Base-by-base conservation (phyloP, 345 rosid genomes). In the Camelina laxa region DNA sequence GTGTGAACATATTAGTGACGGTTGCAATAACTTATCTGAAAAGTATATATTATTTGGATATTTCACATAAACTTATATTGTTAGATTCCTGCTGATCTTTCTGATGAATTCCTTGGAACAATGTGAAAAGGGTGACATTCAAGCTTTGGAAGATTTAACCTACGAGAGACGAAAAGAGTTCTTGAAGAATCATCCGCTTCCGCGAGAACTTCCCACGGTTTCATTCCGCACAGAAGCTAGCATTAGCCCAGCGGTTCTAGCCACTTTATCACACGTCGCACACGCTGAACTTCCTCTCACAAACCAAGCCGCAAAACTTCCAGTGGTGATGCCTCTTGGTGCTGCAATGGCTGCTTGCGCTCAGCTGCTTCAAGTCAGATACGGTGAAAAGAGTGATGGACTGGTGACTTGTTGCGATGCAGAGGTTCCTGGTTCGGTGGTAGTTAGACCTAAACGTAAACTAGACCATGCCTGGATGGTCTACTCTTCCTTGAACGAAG, bases 301-400 rank as follows among this genome's bases (percentile, higher is more conserved):
- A 6, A 88, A 86, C 24, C 80, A 87, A 67, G 77, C 89, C 0
- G 53, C 98, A 5, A 87, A 87, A 78, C 85, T 95, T 22, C 98
- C 98, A 0, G 96, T 95, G 55, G 85, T 95, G 21, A 86, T 90
- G 73, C 99, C 96, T 20, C 89, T 95, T 1, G 91, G 96, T 60
- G 99, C 99, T 59, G 97, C 91, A 38, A 95, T 92, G 97, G 96
- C 99, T 64, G 97, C 99, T 20, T 95, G 99, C 36, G 99, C 98
- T 7, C 97, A 86, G 86, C 82, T 92, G 51, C 87, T 92, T 33
- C 93, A 88, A 62, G 78, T 84, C 50, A 83, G 98, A 82, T 92
- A 95, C 20, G 89, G 91, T 0, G 94, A 95, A 75, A 92, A 95
- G 83, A 89, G 97, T 2, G 97, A 95, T 2, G 99, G 99, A 19